These are phyloP conservation scores for Casuarina glauca DNA, from an alignment of 306 rosid species.

Conservation along the genomic window DNA sequence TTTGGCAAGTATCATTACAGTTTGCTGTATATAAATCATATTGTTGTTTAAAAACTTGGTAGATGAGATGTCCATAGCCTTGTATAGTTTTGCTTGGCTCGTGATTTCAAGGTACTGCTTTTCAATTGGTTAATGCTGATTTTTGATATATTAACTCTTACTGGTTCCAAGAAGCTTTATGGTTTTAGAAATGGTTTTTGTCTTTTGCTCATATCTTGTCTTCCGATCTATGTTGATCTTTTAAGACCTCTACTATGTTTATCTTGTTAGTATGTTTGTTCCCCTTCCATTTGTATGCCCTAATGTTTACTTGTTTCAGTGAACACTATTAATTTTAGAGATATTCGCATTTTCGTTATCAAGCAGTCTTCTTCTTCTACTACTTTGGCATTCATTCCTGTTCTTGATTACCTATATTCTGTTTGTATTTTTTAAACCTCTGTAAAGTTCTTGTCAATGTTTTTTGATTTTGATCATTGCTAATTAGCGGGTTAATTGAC, in stretches of 20 bases:
- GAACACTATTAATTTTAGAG: neutral
- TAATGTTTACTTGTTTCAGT: neutral
- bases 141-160: neutral
- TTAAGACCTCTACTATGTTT: neutral
- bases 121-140: neutral
- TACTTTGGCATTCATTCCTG: neutral
- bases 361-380: neutral
- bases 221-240: neutral
- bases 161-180: neutral
- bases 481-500: neutral
- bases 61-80: neutral
- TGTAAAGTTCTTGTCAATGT: neutral
- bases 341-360: neutral
- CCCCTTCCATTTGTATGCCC: neutral
- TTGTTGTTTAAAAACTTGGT: neutral
- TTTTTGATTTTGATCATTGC: neutral
- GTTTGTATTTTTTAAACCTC: neutral
- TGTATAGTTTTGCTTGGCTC: neutral
- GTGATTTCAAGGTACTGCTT: neutral
- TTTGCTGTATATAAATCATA: neutral
- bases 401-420: neutral
- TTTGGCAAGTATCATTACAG: neutral
- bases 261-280: neutral
- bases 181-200: neutral
- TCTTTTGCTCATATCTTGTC: neutral